Evolutionary conservation across 1,284 basidiomycete species (phyloP), one percentile per base, ranked within the genome.

Genomic region (Cutaneotrichosporon sp.): DNA sequence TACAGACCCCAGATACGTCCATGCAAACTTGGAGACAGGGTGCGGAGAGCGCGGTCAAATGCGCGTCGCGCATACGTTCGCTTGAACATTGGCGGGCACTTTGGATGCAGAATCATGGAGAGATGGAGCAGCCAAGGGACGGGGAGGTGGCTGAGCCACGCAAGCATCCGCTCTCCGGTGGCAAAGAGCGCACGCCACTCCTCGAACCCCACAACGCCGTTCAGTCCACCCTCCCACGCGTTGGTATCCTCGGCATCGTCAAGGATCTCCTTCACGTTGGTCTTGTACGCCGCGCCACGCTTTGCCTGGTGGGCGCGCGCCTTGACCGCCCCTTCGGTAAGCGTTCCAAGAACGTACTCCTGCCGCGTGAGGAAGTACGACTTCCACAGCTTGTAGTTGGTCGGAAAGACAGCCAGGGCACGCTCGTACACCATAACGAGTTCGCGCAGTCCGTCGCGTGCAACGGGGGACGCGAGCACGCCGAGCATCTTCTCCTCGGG

Each of bases 321-420:
- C 48, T 74, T 72, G 37, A 77, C 65, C 2, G 74, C 72, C 5
- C 57, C 60, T 16, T 58, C 58, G 6, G 71, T 72, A 5, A 71
- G 55, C 59, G 80, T 87, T 0, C 94, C 96, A 3, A 96, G 79
- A 2, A 98, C 88, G 73, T 86, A 97, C 3, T 82, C 80, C 79
- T 89, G 87, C 22, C 96, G 82, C 70, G 86, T 84, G 45, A 81
- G 80, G 41, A 97, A 79, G 73, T 98, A 99, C 0, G 87, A 83
- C 66, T 90, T 90, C 96, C 96, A 98, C 43, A 98, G 77, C 69
- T 93, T 91, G 81, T 89, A 98, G 12, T 86, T 90, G 16, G 81
- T 83, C 0, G 94, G 88, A 66, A 97, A 97, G 56, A 93, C 83
- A 5, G 78, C 82, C 14, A 99, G 79, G 0, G 93, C 92, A 29